Conservation (phyloP, 495 filamentous ascomycete genomes). For the Penicillium tannophilum region DNA sequence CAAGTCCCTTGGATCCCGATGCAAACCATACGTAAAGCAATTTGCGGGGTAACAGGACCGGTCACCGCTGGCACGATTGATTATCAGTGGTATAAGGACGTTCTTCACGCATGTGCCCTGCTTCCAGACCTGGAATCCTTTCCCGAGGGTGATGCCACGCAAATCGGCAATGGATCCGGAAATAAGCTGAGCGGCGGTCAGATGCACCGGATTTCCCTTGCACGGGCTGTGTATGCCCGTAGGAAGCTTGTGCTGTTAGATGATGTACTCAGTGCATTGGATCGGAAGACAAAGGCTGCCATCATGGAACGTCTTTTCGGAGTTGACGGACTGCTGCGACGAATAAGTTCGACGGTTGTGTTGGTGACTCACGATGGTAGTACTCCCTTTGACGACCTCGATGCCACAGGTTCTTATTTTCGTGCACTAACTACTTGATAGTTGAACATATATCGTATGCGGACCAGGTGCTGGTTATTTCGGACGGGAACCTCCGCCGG, state of each 20-base stretch:
- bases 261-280: constrained; percentile 3
- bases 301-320: not conserved
- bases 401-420: no score
- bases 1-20: no score
- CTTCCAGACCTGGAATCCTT: not conserved
- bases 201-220: constrained; percentile 3
- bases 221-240: not conserved
- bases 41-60: no score
- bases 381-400: no score
- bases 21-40: no score
- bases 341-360: not conserved
- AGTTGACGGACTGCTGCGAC: constrained; percentile 3
- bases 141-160: not conserved
- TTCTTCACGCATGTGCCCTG: not conserved
- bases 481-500: no score
- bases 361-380: not conserved
- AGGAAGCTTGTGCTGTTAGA: not conserved
- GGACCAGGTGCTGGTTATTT: no score
- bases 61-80: no score
- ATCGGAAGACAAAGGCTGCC: not conserved
- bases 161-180: not conserved
- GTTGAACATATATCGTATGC: no score
- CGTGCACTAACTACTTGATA: no score
- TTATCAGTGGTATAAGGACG: not conserved
- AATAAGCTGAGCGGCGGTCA: not conserved